phyloP scores from a whole-genome alignment of 2,329 filamentous ascomycete species.

The Penicillium decumbens region DNA sequence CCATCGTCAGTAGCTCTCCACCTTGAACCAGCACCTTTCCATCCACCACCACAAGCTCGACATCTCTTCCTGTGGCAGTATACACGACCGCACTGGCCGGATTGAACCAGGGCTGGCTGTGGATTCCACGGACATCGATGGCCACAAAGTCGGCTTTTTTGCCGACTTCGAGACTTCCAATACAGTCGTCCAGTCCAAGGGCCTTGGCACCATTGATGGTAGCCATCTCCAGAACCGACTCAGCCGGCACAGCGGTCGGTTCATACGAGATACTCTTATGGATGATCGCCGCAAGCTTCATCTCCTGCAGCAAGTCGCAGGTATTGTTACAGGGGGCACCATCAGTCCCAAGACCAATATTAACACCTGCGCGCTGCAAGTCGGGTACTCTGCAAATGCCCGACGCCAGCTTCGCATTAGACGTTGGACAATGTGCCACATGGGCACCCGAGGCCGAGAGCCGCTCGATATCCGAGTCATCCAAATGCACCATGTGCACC shows the following conservation, averaged over 20 bases:
- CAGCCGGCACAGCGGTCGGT: slow-evolving; percentile 43
- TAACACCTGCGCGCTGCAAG: slow-evolving; percentile 43
- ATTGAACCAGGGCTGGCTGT: slow-evolving; percentile 40
- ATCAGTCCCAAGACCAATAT: slow-evolving; percentile 50
- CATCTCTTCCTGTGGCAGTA: slow-evolving; percentile 43
- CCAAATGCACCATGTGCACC: slow-evolving; percentile 51
- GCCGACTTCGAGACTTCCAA: slow-evolving; percentile 39
- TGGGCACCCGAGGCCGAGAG: slow-evolving; percentile 41
- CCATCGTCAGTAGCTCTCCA: slow-evolving; percentile 36
- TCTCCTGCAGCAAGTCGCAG: slow-evolving; percentile 52
- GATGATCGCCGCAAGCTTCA: slow-evolving; percentile 50
- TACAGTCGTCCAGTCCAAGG: slow-evolving; percentile 40
- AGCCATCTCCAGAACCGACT: slow-evolving; percentile 49
- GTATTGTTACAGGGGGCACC: slow-evolving; percentile 52
- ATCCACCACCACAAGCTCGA: slow-evolving; percentile 44
- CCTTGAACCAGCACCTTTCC: slow-evolving; percentile 39
- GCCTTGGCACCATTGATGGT: slow-evolving; percentile 50
- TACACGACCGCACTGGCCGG: slow-evolving; percentile 44
- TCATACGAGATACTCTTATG: slow-evolving; percentile 45
- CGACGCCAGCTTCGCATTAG: slow-evolving; percentile 51
- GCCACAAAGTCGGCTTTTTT: slow-evolving; percentile 44
- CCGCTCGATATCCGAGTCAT: slow-evolving; percentile 42
- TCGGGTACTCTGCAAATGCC: slow-evolving; percentile 48
- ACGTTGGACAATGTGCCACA: slow-evolving; percentile 51
- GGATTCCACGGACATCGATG: slow-evolving; percentile 30